Conservation (phyloP, 2,329 filamentous ascomycete species). For the Lomentospora prolificans region DNA sequence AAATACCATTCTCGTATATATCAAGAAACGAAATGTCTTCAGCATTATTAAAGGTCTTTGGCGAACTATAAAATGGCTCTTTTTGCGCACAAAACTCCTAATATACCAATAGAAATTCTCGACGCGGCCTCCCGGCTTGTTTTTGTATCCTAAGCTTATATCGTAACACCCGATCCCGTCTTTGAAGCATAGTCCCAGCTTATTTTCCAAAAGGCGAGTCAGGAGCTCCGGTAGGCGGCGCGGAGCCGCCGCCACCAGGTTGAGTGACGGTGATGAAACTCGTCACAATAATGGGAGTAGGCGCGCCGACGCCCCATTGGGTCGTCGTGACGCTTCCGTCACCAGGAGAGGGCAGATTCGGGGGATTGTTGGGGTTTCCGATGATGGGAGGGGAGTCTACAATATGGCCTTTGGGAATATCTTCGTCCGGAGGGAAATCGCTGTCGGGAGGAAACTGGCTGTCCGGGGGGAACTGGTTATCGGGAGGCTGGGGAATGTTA, state of each 20-base stretch:
- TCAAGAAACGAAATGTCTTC: too few species aligned
- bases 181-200: neutral
- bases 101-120: neutral
- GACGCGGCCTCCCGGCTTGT: neutral
- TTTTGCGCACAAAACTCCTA: neutral
- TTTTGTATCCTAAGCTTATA: neutral
- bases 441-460: neutral
- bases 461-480: neutral
- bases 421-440: neutral
- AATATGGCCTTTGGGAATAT: neutral
- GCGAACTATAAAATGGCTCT: too few species aligned
- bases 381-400: neutral
- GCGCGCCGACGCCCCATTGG: neutral
- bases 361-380: neutral
- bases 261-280: neutral
- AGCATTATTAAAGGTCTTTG: too few species aligned
- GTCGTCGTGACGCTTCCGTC: neutral
- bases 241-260: neutral
- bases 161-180: neutral
- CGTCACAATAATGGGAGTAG: neutral
- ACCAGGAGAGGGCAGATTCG: neutral
- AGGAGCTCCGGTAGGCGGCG: neutral
- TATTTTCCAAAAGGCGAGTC: neutral
- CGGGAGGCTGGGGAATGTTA: neutral
- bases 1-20: too few species aligned